A percentile compares a stretch with the other conserved stretches of the same genome.
Evolutionary conservation across 2,329 filamentous ascomycete species (phyloP).

Genomic region (Apiospora hydei): DNA sequence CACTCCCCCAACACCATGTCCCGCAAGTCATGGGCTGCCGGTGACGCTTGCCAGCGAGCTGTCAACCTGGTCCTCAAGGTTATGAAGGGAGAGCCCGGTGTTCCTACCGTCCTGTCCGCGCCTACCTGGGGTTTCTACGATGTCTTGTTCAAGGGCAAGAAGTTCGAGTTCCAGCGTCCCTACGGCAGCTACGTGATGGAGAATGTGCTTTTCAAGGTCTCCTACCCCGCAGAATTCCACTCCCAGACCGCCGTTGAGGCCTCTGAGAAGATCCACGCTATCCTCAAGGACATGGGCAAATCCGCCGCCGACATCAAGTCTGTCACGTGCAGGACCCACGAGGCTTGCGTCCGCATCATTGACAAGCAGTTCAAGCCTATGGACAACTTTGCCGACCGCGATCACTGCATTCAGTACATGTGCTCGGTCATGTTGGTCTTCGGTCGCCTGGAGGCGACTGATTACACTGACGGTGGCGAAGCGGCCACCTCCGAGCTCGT

Average conservation of each 20-base stretch:
- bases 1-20: constrained; percentile 99
- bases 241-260: constrained; percentile 98
- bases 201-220: constrained; percentile 99
- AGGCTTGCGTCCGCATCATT: constrained; percentile 98
- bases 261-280: constrained; percentile 84
- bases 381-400: constrained; percentile 99
- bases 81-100: constrained; percentile 85
- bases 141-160: constrained; percentile 93
- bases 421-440: constrained; percentile 94
- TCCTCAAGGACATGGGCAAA: constrained; percentile 86
- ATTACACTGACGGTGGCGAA: constrained; percentile 93
- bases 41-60: constrained; percentile 95
- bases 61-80: constrained; percentile 93
- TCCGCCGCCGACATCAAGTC: constrained; percentile 91
- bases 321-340: constrained; percentile 94
- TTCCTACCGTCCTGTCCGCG: constrained; percentile 91
- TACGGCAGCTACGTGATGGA: constrained; percentile 99
- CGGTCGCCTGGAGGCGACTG: constrained; percentile 88
- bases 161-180: constrained; percentile 93
- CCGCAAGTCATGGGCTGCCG: constrained; percentile 97
- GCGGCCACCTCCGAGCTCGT: constrained; percentile 89
- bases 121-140: constrained; percentile 99
- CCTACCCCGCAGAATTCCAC: constrained; percentile 98
- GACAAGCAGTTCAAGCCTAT: constrained; percentile 99
- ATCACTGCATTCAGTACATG: constrained; percentile 99